Percentiles rank a stretch among this genome's conserved stretches.
Conservation (phyloP, 768 basidiomycete genomes). For the Ramaria rubella region DNA sequence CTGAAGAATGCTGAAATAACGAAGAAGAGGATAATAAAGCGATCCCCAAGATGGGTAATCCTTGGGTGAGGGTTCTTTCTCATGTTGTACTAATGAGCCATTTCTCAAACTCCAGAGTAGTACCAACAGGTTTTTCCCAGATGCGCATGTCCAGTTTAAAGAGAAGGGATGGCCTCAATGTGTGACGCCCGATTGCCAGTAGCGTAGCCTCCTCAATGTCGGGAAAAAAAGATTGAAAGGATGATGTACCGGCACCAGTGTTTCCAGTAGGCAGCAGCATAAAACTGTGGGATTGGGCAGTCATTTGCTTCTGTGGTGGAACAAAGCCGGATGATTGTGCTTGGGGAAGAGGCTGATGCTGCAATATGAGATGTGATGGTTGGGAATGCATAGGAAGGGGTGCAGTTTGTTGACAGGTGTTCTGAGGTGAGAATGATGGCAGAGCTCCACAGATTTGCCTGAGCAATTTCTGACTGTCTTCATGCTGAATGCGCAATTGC, state of each 20-base stretch:
- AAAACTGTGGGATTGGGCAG: not conserved
- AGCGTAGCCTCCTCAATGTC: conserved; percentile 1
- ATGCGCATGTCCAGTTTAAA: not conserved
- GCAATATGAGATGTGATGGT: not conserved
- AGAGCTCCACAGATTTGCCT: not conserved
- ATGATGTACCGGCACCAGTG: not conserved
- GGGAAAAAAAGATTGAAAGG: not conserved
- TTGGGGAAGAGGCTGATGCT: not conserved
- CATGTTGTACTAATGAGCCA: not conserved
- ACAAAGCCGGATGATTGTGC: not conserved
- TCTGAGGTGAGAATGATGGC: not conserved
- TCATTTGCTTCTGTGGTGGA: no score
- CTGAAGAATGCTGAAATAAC: no score
- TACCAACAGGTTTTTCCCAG: not conserved
- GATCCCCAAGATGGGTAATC: not conserved
- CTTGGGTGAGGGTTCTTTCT: not conserved
- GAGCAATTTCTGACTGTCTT: not conserved
- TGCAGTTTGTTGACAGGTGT: not conserved
- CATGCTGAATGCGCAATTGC: not conserved
- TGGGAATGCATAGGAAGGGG: not conserved
- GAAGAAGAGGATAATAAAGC: not conserved
- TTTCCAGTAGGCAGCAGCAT: not conserved
- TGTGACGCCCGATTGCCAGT: conserved; percentile 1
- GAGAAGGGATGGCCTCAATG: not conserved
- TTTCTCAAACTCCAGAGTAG: conserved; percentile 1